Evolutionary conservation across 441 rosid species (phyloP).

Genomic region (Erysimum pusillum): DNA sequence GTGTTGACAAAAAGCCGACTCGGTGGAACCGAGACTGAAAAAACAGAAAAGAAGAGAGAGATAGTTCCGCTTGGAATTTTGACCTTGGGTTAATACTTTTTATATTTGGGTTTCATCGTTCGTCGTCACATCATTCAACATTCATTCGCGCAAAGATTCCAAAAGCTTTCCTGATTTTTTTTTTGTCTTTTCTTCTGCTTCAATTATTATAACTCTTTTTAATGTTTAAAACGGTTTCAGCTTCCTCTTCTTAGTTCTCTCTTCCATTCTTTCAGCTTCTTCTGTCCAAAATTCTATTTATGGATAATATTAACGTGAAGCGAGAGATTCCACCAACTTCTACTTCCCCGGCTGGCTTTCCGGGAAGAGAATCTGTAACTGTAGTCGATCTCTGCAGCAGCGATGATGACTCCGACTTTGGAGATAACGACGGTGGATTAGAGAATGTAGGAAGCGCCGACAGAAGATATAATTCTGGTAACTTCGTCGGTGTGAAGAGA

Average conservation of each 20-base stretch:
- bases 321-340: slow-evolving; percentile 46
- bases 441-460: slow-evolving; percentile 7
- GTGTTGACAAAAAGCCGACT: background rate
- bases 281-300: background rate
- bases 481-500: slow-evolving; percentile 39
- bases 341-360: background rate
- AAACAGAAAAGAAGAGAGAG: background rate
- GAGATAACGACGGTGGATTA: slow-evolving; percentile 40
- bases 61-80: background rate
- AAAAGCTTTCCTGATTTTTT: too few relatives aligned
- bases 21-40: background rate
- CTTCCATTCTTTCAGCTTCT: background rate
- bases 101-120: background rate
- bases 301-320: slow-evolving; percentile 53
- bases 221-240: background rate
- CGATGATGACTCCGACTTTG: slow-evolving; percentile 60
- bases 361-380: slow-evolving; percentile 27
- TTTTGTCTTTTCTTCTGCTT: background rate
- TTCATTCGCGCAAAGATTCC: too few relatives aligned
- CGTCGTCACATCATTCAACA: background rate
- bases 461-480: background rate
- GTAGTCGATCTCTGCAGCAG: slow-evolving; percentile 64
- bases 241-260: background rate
- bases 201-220: background rate
- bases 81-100: background rate